These are phyloP conservation scores for Zalaria obscura DNA, from an alignment of 2,329 filamentous ascomycete species.

Conservation along the genomic window DNA sequence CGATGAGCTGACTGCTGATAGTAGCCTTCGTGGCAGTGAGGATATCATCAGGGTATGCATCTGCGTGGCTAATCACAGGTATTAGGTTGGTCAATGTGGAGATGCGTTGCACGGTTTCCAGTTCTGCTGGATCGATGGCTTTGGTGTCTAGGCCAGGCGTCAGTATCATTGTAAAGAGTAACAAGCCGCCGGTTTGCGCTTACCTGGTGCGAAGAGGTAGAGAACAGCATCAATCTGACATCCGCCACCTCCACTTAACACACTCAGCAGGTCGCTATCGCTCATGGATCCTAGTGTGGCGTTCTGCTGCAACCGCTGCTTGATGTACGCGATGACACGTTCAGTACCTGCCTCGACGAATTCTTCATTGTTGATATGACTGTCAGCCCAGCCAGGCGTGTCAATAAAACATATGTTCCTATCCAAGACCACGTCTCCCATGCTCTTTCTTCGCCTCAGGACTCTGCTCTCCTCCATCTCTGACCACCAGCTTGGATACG, in stretches of 20 bases:
- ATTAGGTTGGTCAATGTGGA: slow-evolving; percentile 69
- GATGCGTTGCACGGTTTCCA: slow-evolving; percentile 52
- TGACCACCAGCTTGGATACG: slow-evolving; percentile 83
- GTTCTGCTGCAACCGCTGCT: slow-evolving; percentile 51
- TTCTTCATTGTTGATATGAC: slow-evolving; percentile 34
- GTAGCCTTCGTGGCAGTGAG: slow-evolving; percentile 48
- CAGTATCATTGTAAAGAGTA: background rate
- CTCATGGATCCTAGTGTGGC: slow-evolving; percentile 46
- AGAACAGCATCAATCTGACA: slow-evolving; percentile 73
- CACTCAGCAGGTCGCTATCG: slow-evolving; percentile 59
- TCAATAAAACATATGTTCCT: slow-evolving; percentile 91
- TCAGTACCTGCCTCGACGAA: slow-evolving; percentile 34
- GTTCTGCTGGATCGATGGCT: slow-evolving; percentile 1
- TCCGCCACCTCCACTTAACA: slow-evolving; percentile 71
- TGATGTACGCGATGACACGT: slow-evolving; percentile 43
- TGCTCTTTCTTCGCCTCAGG: slow-evolving; percentile 51
- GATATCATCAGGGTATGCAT: slow-evolving; percentile 29
- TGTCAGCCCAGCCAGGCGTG: slow-evolving; percentile 50
- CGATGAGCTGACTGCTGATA: slow-evolving; percentile 41
- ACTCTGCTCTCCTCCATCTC: slow-evolving; percentile 55
- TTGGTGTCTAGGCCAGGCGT: background rate
- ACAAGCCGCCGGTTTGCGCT: background rate
- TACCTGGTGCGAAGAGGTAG: slow-evolving; percentile 64
- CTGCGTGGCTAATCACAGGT: slow-evolving; percentile 64
- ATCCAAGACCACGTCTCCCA: slow-evolving; percentile 66